Evolutionary conservation across 2,329 filamentous ascomycete species (phyloP), one percentile per base, ranked within the genome.

Genomic region (Nannizziopsis barbatae): DNA sequence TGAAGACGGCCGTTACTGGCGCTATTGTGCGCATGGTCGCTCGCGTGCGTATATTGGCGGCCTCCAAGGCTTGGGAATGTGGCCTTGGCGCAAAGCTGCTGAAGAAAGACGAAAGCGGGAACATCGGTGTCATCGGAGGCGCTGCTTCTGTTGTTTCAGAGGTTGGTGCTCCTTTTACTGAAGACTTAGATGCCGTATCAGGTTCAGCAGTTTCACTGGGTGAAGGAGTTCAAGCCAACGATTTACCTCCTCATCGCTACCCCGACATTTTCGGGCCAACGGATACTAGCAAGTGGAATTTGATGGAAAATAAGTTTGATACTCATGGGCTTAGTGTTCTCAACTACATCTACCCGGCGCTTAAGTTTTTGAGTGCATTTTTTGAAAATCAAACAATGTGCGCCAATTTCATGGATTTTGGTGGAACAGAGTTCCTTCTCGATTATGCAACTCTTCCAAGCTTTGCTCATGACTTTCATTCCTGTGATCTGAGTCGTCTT

Each of bases 21-120:
- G 83, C 86, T n/a, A 80, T 95, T 12, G 76, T 93, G 51, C 81
- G 88, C 53, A 94, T 96, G 86, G 79, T 95, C 52, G 82, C 82
- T 31, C 80, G 87, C 46, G 83, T 98, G 32, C 79, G 81, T 36
- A 75, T 84, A 54, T 70, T 95, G 18, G 87, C 84, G 55, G 77
- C 79, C 44, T 73, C 75, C 37, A 84, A 86, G 61, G 82, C 86
- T 2, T 75, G 75, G 58, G 74, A 76, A 36, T 72, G 78, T 46
- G 82, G 82, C 22, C 81, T 84, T 69, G 92, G 92, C 43, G 80
- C 84, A 0, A 93, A 89, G 59, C 72, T 98, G 14, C 81, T 84
- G 71, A 71, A 79, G 14, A 72, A 76, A 39, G 74, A 77, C 53
- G 64, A 74, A 2, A 67, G 77, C 39, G 81, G 79, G 20, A 77